Evolutionary conservation across 352 stramenopile genomes (phyloP).

Genomic region (Globisporangium radiosum): DNA sequence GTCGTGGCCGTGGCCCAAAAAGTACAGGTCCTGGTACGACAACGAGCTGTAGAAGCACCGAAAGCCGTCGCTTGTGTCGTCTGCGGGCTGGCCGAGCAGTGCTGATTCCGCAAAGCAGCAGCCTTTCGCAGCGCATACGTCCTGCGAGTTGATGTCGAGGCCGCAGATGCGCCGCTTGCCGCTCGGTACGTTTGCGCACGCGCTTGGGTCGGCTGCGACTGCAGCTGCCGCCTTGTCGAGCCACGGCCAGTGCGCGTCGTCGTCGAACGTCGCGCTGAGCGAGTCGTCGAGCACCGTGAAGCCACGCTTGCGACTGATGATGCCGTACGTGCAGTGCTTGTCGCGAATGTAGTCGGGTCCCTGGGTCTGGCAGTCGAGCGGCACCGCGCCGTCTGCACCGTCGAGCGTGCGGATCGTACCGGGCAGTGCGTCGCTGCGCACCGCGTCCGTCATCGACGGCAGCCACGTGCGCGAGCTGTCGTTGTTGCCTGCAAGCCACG

Average conservation of each 20-base stretch:
- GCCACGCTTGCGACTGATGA: slow-evolving; percentile 28
- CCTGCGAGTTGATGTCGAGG: slow-evolving; percentile 12
- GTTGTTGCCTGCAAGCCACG: background rate
- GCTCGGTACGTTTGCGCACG: slow-evolving; percentile 12
- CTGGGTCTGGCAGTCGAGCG: slow-evolving; percentile 23
- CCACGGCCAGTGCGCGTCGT: slow-evolving; percentile 21
- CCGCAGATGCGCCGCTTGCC: slow-evolving; percentile 20
- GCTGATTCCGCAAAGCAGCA: slow-evolving; percentile 20
- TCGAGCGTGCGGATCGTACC: slow-evolving; percentile 39
- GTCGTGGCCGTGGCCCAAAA: slow-evolving; percentile 38
- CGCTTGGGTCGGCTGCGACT: background rate
- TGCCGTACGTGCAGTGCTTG: slow-evolving; percentile 31
- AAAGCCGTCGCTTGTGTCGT: slow-evolving; percentile 11
- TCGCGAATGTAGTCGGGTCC: slow-evolving; percentile 22
- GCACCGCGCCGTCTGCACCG: slow-evolving; percentile 17
- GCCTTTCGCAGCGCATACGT: slow-evolving; percentile 18
- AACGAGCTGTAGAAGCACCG: slow-evolving; percentile 23
- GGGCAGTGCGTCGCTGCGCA: slow-evolving; percentile 15
- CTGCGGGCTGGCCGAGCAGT: background rate
- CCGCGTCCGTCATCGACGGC: slow-evolving; percentile 18
- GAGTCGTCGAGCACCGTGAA: slow-evolving; percentile 33
- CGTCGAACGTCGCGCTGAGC: slow-evolving; percentile 17
- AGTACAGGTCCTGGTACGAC: slow-evolving; percentile 38
- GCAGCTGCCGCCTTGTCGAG: slow-evolving; percentile 4
- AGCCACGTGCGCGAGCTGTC: slow-evolving; percentile 9